Conservation (phyloP, 169 alveolate species). For the Sarcocystis neurona region DNA sequence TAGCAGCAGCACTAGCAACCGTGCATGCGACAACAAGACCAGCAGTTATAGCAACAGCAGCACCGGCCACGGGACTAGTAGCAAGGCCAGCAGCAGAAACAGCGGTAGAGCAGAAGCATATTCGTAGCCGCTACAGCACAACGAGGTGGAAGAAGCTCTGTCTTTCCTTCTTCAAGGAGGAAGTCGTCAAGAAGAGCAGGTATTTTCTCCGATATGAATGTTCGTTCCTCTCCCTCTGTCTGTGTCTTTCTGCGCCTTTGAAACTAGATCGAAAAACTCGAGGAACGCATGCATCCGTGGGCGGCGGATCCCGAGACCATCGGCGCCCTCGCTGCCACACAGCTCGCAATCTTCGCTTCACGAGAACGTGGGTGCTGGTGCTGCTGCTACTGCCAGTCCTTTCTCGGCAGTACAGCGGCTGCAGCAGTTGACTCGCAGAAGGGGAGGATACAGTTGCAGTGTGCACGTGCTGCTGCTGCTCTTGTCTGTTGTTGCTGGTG, state of each 20-base stretch:
- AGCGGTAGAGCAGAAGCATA: not conserved
- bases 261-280: constrained; percentile 81
- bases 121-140: not conserved
- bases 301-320: constrained; percentile 94
- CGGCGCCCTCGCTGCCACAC: constrained; percentile 95
- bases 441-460: no score
- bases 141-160: not conserved
- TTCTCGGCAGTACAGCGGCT: no score
- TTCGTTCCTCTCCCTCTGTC: not conserved
- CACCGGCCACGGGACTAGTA: not conserved
- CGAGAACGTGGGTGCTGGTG: constrained; percentile 60
- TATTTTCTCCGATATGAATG: no score
- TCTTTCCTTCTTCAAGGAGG: not conserved
- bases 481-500: not conserved
- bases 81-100: not conserved
- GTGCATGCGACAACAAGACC: no score
- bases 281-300: constrained; percentile 92
- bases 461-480: not conserved
- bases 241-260: not conserved
- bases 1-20: no score
- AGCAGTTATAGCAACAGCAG: no score
- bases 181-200: no score
- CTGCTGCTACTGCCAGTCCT: not conserved
- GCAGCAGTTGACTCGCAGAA: not conserved
- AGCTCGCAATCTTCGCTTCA: constrained; percentile 90